Conservation (phyloP, 257 asterid genomes). For the Solanum paucissectum region DNA sequence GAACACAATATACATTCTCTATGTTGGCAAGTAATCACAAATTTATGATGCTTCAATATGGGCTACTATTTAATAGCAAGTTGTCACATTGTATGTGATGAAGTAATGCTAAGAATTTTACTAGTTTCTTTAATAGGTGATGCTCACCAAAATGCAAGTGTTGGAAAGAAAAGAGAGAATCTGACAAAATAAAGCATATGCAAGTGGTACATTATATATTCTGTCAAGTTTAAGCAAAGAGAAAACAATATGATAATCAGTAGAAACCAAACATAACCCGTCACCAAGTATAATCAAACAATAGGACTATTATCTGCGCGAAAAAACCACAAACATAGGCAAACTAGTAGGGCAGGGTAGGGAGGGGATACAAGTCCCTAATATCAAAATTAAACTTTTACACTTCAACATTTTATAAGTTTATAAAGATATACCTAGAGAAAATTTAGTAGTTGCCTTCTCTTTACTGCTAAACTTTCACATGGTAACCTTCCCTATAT, state of each 20-base stretch:
- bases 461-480: neutral
- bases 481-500: neutral
- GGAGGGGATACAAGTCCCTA: neutral
- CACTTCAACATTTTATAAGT: neutral
- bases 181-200: neutral
- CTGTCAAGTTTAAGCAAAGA: neutral
- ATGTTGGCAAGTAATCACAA: neutral
- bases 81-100: neutral
- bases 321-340: neutral
- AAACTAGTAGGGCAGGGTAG: neutral
- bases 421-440: neutral
- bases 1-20: neutral
- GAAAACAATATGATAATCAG: neutral
- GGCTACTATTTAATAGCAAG: neutral
- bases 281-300: neutral
- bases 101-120: neutral
- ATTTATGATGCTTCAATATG: neutral
- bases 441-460: neutral
- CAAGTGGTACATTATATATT: neutral
- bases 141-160: neutral
- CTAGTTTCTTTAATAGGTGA: neutral
- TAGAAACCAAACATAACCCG: neutral
- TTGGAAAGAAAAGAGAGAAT: neutral
- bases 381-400: neutral
- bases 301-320: neutral